Evolutionary conservation across 2,329 filamentous ascomycete genomes (phyloP), one percentile per base, ranked within the genome.

Genomic region (Diatrype stigma): DNA sequence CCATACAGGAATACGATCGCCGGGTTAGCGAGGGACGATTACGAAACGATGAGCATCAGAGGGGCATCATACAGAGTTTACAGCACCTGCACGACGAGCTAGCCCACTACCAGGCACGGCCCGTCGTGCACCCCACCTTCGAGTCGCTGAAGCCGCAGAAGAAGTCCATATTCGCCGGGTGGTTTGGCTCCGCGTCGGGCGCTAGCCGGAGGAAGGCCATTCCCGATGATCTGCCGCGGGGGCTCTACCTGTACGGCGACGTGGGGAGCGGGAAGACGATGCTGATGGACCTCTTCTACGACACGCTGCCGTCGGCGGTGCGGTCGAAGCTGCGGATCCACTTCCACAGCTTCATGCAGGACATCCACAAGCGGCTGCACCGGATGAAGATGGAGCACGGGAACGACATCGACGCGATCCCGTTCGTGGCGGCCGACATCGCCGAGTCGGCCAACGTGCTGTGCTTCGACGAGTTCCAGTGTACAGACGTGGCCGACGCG

Each of bases 291-390:
- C 77, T 99, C 46, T 96, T 97, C 70, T 96, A 92, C 73, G 92
- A 97, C 57, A 96, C 93, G 0, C 75, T 97, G 21, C 94, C 94
- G 0, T 68, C 75, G 16, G 86, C 87, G 53, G 91, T 97, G 57
- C 80, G 78, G 51, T 83, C 84, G 30, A 96, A 96, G 74, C 95
- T 87, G 45, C 81, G 94, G 45, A 96, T 99, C 64, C 94, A 99
- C 74, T 99, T 99, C 72, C 91, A 97, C 76, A 96, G 96, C 69
- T 99, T 99, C 76, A 99, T 99, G 94, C 94, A 97, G 70, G 89
- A 96, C 69, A 87, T 97, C 46, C 94, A 99, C 73, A 90, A 87
- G 69, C 81, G 93, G 54, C 75, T 97, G 62, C 94, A 97, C 74
- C 84, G 84, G 66, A 86, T 96, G 72, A 96, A 96, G 75, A 87